These are phyloP conservation scores for Entoloma clypeatum DNA, from an alignment of 1,284 basidiomycete genomes.

Conservation along the genomic window DNA sequence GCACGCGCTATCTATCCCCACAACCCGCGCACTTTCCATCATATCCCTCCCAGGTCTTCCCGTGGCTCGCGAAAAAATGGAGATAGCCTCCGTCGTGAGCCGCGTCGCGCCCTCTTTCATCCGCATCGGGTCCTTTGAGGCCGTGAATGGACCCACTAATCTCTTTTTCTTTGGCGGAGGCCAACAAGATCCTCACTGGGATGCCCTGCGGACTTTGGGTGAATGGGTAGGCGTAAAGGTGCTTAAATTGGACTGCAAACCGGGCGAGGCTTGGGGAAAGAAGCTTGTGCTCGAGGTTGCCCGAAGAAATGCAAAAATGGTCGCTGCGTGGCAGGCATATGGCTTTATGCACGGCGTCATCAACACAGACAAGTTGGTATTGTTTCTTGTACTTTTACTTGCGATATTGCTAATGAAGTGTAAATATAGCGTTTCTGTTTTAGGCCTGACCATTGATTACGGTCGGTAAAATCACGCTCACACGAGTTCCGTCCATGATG, in stretches of 20 bases:
- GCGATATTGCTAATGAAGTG: slow-evolving; percentile 13
- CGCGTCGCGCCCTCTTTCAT: slow-evolving; percentile 89
- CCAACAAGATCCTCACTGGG: slow-evolving; percentile 71
- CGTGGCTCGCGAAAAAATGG: slow-evolving; percentile 78
- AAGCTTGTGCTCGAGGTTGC: slow-evolving; percentile 76
- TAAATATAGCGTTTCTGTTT: slow-evolving; percentile 63
- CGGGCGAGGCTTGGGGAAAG: slow-evolving; percentile 61
- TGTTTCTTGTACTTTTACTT: neutral
- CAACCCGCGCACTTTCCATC: slow-evolving; percentile 84
- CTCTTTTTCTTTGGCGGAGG: slow-evolving; percentile 72
- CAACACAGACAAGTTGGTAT: slow-evolving; percentile 84
- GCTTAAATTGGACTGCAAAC: slow-evolving; percentile 45
- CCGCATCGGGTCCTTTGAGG: slow-evolving; percentile 90
- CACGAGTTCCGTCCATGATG: slow-evolving; percentile 8
- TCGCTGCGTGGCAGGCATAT: slow-evolving; percentile 92
- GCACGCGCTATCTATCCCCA: slow-evolving; percentile 83
- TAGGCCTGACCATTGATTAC: slow-evolving; percentile 93
- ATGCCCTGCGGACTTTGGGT: slow-evolving; percentile 69
- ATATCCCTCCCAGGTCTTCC: slow-evolving; percentile 72
- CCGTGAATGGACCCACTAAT: slow-evolving; percentile 69
- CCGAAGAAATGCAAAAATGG: slow-evolving; percentile 83
- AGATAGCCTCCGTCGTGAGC: slow-evolving; percentile 78
- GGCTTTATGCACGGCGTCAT: slow-evolving; percentile 96
- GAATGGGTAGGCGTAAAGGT: slow-evolving; percentile 68
- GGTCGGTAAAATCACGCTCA: slow-evolving; percentile 38